phyloP scores from a whole-genome alignment of 116 monocot species.

The Cymodocea nodosa region DNA sequence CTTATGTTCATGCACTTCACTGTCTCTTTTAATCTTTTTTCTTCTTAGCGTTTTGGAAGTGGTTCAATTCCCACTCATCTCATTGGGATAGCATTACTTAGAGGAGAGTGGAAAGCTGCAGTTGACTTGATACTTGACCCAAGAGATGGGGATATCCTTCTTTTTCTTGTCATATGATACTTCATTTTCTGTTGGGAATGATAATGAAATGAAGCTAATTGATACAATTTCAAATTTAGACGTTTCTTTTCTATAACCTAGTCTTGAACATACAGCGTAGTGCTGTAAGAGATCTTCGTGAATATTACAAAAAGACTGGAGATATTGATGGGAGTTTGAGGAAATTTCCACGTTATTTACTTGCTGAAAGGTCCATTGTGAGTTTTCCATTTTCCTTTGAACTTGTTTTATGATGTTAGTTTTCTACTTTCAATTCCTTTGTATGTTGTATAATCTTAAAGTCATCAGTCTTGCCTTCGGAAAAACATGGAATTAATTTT shows the following conservation, averaged over 20 bases:
- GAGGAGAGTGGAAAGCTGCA: slow-evolving; percentile 88
- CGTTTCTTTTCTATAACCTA: slow-evolving; percentile 23
- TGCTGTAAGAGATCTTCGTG: slow-evolving; percentile 41
- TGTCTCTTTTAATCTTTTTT: background rate
- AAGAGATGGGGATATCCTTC: slow-evolving; percentile 96
- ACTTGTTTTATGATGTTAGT: too few species aligned
- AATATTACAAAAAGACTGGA: slow-evolving; percentile 56
- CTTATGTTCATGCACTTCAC: background rate
- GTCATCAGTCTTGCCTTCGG: too few species aligned
- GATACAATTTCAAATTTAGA: background rate
- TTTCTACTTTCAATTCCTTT: too few species aligned
- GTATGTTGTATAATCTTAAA: too few species aligned
- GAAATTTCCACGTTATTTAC: slow-evolving; percentile 60
- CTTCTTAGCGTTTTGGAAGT: slow-evolving; percentile 85
- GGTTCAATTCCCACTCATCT: slow-evolving; percentile 94
- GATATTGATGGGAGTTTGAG: slow-evolving; percentile 62
- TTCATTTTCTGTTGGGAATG: background rate
- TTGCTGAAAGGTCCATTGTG: slow-evolving; percentile 95
- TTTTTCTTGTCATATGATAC: slow-evolving; percentile 5
- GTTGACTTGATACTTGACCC: slow-evolving; percentile 87
- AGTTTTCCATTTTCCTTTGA: slow-evolving; percentile 18
- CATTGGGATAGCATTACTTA: slow-evolving; percentile 78
- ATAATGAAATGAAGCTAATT: too few species aligned
- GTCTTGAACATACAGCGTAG: slow-evolving; percentile 51
- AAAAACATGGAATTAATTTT: too few species aligned